Base-by-base conservation (phyloP, 768 basidiomycete species). In the Daedaleopsis nitida region DNA sequence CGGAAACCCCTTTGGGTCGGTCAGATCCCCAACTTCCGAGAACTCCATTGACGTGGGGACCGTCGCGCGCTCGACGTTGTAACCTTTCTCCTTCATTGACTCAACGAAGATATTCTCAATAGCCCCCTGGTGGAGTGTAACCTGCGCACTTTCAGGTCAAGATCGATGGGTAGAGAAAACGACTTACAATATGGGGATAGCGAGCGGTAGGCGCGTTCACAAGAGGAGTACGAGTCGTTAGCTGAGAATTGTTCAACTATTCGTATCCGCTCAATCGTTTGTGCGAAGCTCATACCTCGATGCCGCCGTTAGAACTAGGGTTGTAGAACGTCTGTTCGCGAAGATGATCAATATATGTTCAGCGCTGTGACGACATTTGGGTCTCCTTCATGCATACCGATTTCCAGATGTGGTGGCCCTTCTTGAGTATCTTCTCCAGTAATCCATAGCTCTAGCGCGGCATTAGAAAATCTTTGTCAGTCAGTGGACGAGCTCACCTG, bases 381-480 rank as follows among this genome's bases (percentile, higher is more conserved):
- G n/a, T n/a, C n/a, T n/a, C 27, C 27, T 3, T 32, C 27, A 32
- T 32, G 11, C 84, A 60, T 70, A 91, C 90, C 55, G 83, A 83
- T 72, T 83, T 80, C 61, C 89, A 83, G 80, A 92, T 79, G 52
- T 89, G 87, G 59, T 84, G 85, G 6, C 84, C 89, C 66, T 90
- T 83, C 43, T 73, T 78, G 24, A 91, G 60, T 19, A 92, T 68
- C 3, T 82, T 79, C 17, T 90, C 86, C 0, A 83, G 87, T 7
- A 92, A 79, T 7, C 90, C 91, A 73, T 92, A 92, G 63, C 89
- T 92, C 89, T 92, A 55, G 11, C 5, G 0, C 5, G 10, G 24
- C 32, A 23, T 9, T 7, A 24, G 8, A 55, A 49, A 0, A 45
- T 32, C 39, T 61, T 24, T 27, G 32, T 39, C 21, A 19, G 5